Base-by-base conservation (phyloP, 2,329 filamentous ascomycete species). In the Pseudocercospora pini-densiflorae region DNA sequence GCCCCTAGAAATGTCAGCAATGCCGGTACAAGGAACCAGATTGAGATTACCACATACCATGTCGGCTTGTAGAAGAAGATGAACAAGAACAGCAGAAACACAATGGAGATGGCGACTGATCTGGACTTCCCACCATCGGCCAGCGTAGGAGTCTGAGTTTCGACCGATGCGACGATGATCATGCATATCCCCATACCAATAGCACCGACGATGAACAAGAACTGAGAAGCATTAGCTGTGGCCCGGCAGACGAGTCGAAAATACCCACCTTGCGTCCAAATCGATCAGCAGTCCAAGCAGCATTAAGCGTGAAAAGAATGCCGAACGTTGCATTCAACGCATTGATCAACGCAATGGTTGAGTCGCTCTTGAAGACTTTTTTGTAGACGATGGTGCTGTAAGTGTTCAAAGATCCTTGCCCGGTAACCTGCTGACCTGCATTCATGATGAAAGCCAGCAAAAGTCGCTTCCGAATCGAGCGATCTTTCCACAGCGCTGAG, bases 351-450 rank as follows among this genome's bases (percentile, higher is more conserved):
- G 88, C 88, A 75, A 92, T 91, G 23, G 84, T 88, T 59, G 85
- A 80, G 62, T 78, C 80, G 62, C 79, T 83, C 24, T 80, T 83
- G 82, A 89, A 92, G 24, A 92, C 86, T 75, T 90, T 89, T 79
- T 90, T 87, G 81, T 92, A 92, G 74, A 92, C 90, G 71, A 87
- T 86, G n/a, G 89, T 90, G 21, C 86, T 89, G 82, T 92, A 92
- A 3, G 86, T 85, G 83, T 92, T 92, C 70, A 92, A 83, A 1
- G 89, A 89, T 68, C 90, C 90, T 78, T 92, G 90, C 21, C 90
- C 90, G 5, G 89, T 90, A 47, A 92, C 83, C 77, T 92, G 90
- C 77, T 91, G 90, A 54, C 89, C 89, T 54, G 89, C 84, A 75
- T 92, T 92, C 78, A 92, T 79, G 58, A 90, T 79, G 70, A 90